These are phyloP conservation scores for Exophiala sp. DNA, from an alignment of 2,329 filamentous ascomycete species.

Conservation along the genomic window DNA sequence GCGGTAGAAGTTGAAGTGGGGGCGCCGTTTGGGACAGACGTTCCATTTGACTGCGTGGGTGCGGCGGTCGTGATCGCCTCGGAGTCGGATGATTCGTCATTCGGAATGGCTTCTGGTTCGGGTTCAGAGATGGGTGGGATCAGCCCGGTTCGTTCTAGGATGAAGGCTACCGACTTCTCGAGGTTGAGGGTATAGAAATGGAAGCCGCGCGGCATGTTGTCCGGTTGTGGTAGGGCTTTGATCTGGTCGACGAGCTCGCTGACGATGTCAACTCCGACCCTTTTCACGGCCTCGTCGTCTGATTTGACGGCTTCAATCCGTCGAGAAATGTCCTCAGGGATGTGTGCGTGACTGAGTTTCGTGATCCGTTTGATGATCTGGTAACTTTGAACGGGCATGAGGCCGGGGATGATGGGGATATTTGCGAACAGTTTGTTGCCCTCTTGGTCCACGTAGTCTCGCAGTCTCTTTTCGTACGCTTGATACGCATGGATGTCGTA, in stretches of 20 bases:
- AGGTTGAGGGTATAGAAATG: slow-evolving; percentile 94
- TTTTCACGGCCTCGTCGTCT: slow-evolving; percentile 46
- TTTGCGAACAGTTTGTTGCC: slow-evolving; percentile 59
- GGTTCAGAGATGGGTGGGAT: slow-evolving; percentile 53
- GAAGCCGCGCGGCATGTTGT: slow-evolving; percentile 62
- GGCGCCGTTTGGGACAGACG: not conserved
- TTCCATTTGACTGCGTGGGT: not conserved
- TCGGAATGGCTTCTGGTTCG: slow-evolving; percentile 3
- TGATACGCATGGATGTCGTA: slow-evolving; percentile 83
- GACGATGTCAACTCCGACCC: slow-evolving; percentile 56
- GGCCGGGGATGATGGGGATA: slow-evolving; percentile 83
- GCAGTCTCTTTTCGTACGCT: slow-evolving; percentile 67
- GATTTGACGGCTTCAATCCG: slow-evolving; percentile 49
- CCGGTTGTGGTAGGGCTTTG: slow-evolving; percentile 55
- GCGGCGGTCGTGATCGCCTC: slow-evolving; percentile 41
- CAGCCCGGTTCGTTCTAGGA: slow-evolving; percentile 76
- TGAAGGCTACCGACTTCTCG: slow-evolving; percentile 83
- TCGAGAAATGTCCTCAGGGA: slow-evolving; percentile 65
- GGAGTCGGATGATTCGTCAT: slow-evolving; percentile 39
- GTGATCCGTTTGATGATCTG: slow-evolving; percentile 90
- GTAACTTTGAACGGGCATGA: slow-evolving; percentile 98
- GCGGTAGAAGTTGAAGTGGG: too few relatives aligned
- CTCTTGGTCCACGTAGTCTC: slow-evolving; percentile 69
- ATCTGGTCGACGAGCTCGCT: slow-evolving; percentile 77
- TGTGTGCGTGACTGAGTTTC: slow-evolving; percentile 82